A percentile compares a stretch with the other conserved stretches of the same genome.
phyloP scores from a whole-genome alignment of 768 basidiomycete species.

The Punctularia strigosozonata region DNA sequence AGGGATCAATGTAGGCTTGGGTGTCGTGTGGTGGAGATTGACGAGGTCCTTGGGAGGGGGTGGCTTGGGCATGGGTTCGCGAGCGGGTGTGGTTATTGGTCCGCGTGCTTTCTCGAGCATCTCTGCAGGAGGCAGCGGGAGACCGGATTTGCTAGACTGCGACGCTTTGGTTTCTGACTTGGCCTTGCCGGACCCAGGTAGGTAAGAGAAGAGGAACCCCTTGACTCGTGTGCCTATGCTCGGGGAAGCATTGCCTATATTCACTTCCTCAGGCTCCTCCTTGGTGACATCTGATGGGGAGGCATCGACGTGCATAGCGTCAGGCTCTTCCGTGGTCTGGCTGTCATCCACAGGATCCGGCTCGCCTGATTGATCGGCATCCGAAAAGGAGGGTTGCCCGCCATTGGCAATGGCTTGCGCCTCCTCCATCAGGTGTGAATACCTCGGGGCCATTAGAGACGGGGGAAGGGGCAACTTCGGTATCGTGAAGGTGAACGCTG shows the following conservation, averaged over 20 bases:
- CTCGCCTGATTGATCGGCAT: conserved; percentile 2
- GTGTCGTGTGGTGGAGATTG: conserved; percentile 37
- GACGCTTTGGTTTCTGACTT: conserved; percentile 12
- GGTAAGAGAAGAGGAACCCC: conserved; percentile 49
- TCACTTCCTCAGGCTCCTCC: not conserved
- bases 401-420: conserved; percentile 25
- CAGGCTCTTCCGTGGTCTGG: not conserved
- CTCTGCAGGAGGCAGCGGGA: conserved; percentile 46
- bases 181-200: conserved; percentile 36
- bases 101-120: conserved; percentile 36
- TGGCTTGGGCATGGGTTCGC: conserved; percentile 32
- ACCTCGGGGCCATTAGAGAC: conserved; percentile 38
- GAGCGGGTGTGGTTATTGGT: conserved; percentile 48
- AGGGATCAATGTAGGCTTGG: conserved; percentile 31
- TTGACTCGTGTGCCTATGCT: conserved; percentile 41
- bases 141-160: conserved; percentile 22
- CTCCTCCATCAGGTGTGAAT: conserved; percentile 47
- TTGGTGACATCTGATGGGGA: not conserved
- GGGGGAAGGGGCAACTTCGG: conserved; percentile 21
- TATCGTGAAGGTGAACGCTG: conserved; percentile 17
- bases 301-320: not conserved
- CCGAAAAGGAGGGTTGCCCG: not conserved
- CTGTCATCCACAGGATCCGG: not conserved
- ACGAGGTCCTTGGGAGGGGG: conserved; percentile 57
- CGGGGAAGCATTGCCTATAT: not conserved